Evolutionary conservation across 106 monocot species (phyloP).

Genomic region (Dendrobium nobile): DNA sequence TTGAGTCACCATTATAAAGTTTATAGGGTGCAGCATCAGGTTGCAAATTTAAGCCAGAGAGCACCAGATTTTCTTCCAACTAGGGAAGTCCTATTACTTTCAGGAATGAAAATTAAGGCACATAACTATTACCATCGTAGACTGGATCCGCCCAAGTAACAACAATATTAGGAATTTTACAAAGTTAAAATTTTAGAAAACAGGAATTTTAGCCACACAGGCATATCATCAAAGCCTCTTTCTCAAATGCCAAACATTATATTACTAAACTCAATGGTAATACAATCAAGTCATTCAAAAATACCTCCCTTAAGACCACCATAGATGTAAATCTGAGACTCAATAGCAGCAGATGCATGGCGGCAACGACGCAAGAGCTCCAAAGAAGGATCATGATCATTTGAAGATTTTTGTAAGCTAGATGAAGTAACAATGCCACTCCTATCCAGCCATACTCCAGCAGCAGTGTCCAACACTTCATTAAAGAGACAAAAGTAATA

Average conservation of each 20-base stretch:
- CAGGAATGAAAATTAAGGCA: no score
- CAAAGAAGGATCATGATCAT: constrained; percentile 50
- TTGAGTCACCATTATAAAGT: no score
- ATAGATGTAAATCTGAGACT: constrained; percentile 60
- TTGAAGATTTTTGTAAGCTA: constrained; percentile 41
- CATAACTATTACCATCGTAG: no score
- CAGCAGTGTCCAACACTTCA: constrained; percentile 97
- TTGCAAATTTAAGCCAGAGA: no score
- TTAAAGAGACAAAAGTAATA: constrained; percentile 15
- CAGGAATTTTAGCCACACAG: neutral
- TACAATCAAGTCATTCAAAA: neutral
- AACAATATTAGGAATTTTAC: no score
- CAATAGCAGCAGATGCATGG: constrained; percentile 80
- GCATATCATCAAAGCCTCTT: neutral
- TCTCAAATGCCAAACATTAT: neutral
- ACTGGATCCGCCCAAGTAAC: no score
- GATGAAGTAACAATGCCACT: constrained; percentile 78
- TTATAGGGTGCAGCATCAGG: no score
- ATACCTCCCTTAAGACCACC: constrained; percentile 97
- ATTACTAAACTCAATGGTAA: neutral
- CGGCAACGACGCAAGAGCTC: constrained; percentile 94
- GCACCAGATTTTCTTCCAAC: no score
- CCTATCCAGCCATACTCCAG: constrained; percentile 94
- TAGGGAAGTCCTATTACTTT: no score
- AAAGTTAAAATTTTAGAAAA: no score